These are phyloP conservation scores for Pythium brassicae DNA, from an alignment of 352 stramenopile genomes.

Conservation along the genomic window DNA sequence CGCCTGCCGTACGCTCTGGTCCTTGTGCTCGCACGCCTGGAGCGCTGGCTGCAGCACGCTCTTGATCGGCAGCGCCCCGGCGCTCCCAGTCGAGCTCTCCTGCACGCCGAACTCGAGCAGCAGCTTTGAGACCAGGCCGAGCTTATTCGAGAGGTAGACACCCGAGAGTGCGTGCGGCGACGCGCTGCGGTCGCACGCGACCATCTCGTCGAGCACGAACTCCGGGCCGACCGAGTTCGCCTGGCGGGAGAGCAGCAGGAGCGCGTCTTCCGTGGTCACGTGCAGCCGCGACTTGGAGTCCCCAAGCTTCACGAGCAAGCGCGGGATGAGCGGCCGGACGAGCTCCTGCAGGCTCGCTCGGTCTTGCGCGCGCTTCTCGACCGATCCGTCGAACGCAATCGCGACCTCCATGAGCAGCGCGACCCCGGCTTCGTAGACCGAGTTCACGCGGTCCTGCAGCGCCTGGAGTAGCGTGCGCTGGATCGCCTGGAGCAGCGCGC, in stretches of 20 bases:
- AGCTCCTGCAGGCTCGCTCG: slow-evolving; percentile 37
- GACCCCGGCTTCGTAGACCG: slow-evolving; percentile 71
- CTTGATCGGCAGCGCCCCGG: slow-evolving; percentile 43
- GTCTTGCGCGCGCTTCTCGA: slow-evolving; percentile 4
- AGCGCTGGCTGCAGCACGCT: slow-evolving; percentile 66
- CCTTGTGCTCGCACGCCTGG: slow-evolving; percentile 69
- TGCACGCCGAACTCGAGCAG: slow-evolving; percentile 74
- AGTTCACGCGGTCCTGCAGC: slow-evolving; percentile 73
- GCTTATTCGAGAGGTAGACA: slow-evolving; percentile 67
- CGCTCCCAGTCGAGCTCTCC: slow-evolving; percentile 33
- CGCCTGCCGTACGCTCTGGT: slow-evolving; percentile 59
- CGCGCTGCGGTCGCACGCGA: slow-evolving; percentile 57
- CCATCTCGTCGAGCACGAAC: slow-evolving; percentile 78
- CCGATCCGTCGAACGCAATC: slow-evolving; percentile 41
- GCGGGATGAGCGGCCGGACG: slow-evolving; percentile 59
- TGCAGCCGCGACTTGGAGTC: slow-evolving; percentile 72
- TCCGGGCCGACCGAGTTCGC: slow-evolving; percentile 44
- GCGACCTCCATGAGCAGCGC: slow-evolving; percentile 69
- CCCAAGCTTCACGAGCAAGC: slow-evolving; percentile 68
- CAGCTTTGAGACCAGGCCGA: slow-evolving; percentile 66
- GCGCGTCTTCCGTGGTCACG: slow-evolving; percentile 66
- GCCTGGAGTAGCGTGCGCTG: slow-evolving; percentile 55
- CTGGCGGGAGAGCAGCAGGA: slow-evolving; percentile 69
- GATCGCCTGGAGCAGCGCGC: slow-evolving; percentile 27
- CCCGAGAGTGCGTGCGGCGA: slow-evolving; percentile 45